phyloP scores from a whole-genome alignment of 2,329 filamentous ascomycete species.

The Aspergillus glaucus region DNA sequence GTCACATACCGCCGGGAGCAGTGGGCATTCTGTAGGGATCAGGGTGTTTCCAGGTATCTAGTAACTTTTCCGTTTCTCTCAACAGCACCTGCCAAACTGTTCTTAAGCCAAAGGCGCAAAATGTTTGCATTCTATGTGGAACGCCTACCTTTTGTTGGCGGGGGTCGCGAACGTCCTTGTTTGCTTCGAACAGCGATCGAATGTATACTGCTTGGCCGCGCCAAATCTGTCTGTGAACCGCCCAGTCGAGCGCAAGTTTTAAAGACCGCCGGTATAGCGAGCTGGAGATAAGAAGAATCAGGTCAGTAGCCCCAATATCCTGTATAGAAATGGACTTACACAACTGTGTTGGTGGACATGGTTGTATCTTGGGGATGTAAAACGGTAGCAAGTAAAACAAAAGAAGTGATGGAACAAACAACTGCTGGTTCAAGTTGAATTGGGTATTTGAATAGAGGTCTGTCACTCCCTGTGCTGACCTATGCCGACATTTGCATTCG shows the following conservation, averaged over 20 bases:
- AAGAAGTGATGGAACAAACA: neutral
- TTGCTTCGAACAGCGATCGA: conserved; percentile 88
- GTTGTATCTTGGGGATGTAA: conserved; percentile 4
- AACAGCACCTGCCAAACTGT: conserved; percentile 60
- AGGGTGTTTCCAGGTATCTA: conserved; percentile 95
- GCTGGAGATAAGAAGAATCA: conserved; percentile 35
- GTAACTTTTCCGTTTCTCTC: conserved; percentile 76
- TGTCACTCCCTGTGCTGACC: neutral
- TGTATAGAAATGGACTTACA: conserved; percentile 24
- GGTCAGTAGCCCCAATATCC: conserved; percentile 5
- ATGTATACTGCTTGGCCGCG: conserved; percentile 95
- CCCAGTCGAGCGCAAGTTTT: conserved; percentile 92
- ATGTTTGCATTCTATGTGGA: conserved; percentile 13
- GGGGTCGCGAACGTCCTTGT: conserved; percentile 75
- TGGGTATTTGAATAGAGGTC: neutral
- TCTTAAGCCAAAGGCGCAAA: neutral
- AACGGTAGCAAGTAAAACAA: neutral
- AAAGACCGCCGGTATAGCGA: conserved; percentile 84
- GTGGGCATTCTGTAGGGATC: conserved; percentile 87
- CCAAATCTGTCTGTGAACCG: conserved; percentile 87
- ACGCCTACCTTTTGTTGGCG: conserved; percentile 70
- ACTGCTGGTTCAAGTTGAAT: neutral
- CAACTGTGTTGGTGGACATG: conserved; percentile 33
- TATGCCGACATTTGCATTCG: neutral
- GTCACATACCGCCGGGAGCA: conserved; percentile 74